A percentile compares a stretch with the other conserved stretches of the same genome.
phyloP scores from a whole-genome alignment of 768 basidiomycete genomes.

The Favolaschia claudopus region DNA sequence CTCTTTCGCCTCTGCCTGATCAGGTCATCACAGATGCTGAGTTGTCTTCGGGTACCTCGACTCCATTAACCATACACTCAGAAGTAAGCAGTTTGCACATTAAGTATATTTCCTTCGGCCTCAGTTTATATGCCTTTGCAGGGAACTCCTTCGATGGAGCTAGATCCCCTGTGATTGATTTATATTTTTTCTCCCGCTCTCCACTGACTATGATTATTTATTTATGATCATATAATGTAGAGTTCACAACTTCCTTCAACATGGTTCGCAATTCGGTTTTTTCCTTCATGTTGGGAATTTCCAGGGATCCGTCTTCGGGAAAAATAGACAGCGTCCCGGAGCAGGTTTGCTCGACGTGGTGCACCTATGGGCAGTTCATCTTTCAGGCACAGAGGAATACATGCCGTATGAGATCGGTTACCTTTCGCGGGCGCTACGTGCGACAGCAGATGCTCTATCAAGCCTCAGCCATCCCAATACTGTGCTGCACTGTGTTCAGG shows the following conservation, averaged over 20 bases:
- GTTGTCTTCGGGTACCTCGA: background rate
- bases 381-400: conserved; percentile 23
- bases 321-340: conserved; percentile 20
- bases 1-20: background rate
- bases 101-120: too few species aligned
- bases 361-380: conserved; percentile 27
- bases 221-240: too few species aligned
- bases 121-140: too few species aligned
- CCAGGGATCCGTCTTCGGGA: conserved; percentile 35
- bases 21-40: conserved; percentile 3
- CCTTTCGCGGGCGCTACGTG: conserved; percentile 25
- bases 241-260: conserved; percentile 25
- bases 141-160: conserved; percentile 12
- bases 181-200: background rate
- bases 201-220: background rate
- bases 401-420: conserved; percentile 20
- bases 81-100: conserved; percentile 4
- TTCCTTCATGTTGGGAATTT: conserved; percentile 52
- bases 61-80: background rate
- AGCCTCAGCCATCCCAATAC: conserved; percentile 35
- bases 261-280: conserved; percentile 48
- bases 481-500: conserved; percentile 45
- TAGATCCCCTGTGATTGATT: conserved; percentile 22
- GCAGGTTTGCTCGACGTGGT: conserved; percentile 26
- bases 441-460: conserved; percentile 21